phyloP scores from a whole-genome alignment of 1,139 yeast genomes.

The Geotrichum australiense region DNA sequence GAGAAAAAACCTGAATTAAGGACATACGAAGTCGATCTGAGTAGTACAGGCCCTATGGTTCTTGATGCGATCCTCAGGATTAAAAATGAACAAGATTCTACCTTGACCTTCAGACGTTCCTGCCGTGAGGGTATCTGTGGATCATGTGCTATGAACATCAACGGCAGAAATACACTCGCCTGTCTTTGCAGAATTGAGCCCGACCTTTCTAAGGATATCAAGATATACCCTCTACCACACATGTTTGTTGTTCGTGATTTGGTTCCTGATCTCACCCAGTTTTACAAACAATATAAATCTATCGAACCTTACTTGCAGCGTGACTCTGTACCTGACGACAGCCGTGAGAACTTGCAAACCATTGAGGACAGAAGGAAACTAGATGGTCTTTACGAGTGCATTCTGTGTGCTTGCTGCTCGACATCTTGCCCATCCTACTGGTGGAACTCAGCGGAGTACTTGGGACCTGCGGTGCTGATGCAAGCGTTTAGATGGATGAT shows the following conservation, averaged over 20 bases:
- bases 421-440: slow-evolving; percentile 99
- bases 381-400: slow-evolving; percentile 96
- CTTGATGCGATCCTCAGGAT: slow-evolving; percentile 90
- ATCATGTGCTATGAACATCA: slow-evolving; percentile 99
- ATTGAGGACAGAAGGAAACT: slow-evolving; percentile 92
- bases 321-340: slow-evolving; percentile 72
- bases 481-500: slow-evolving; percentile 99
- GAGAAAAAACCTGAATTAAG: slow-evolving; percentile 85
- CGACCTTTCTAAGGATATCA: slow-evolving; percentile 63
- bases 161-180: slow-evolving; percentile 94
- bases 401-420: slow-evolving; percentile 97
- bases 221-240: slow-evolving; percentile 96
- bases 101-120: slow-evolving; percentile 93
- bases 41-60: slow-evolving; percentile 96
- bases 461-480: slow-evolving; percentile 98
- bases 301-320: slow-evolving; percentile 96
- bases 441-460: slow-evolving; percentile 99
- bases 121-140: slow-evolving; percentile 99
- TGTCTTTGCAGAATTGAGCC: slow-evolving; percentile 92
- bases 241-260: slow-evolving; percentile 96
- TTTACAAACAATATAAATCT: slow-evolving; percentile 97
- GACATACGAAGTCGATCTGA: slow-evolving; percentile 75
- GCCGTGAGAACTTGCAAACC: slow-evolving; percentile 87
- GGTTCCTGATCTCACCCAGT: slow-evolving; percentile 95
- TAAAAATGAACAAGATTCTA: slow-evolving; percentile 93